Conservation (phyloP, 2,329 filamentous ascomycete species). For the Alternaria sp. region DNA sequence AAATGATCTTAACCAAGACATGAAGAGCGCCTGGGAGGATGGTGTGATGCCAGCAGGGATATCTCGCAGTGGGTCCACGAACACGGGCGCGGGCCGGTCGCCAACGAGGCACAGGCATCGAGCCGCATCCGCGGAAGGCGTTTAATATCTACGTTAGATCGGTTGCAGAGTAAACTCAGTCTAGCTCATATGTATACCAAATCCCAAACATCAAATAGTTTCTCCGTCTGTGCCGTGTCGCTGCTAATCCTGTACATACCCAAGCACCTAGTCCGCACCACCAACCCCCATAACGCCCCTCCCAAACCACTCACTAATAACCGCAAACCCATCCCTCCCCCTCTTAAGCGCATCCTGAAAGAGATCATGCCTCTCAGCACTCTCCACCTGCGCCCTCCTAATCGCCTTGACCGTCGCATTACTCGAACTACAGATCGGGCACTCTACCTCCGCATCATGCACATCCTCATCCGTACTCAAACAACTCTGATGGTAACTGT, state of each 20-base stretch:
- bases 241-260: not conserved
- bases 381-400: constrained; percentile 83
- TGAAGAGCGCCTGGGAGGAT: too few relatives aligned
- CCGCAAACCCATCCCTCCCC: constrained; percentile 85
- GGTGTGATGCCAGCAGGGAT: not conserved
- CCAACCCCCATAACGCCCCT: constrained; percentile 80
- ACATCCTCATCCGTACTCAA: constrained; percentile 69
- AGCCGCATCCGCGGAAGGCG: not conserved
- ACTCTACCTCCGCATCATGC: constrained; percentile 73
- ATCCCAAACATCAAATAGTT: not conserved
- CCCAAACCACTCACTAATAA: constrained; percentile 93
- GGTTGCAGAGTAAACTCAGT: not conserved
- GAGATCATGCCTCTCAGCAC: constrained; percentile 83
- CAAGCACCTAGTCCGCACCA: constrained; percentile 28
- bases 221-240: not conserved
- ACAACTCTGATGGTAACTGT: constrained; percentile 94
- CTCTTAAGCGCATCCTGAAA: constrained; percentile 81
- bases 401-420: constrained; percentile 91
- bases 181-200: not conserved
- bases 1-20: too few relatives aligned
- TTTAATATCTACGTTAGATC: not conserved
- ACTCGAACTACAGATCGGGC: constrained; percentile 80
- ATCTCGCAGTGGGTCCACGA: not conserved
- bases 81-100: not conserved
- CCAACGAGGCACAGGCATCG: not conserved